Base-by-base conservation (phyloP, 352 stramenopile species). In the Globisporangium spiculum region DNA sequence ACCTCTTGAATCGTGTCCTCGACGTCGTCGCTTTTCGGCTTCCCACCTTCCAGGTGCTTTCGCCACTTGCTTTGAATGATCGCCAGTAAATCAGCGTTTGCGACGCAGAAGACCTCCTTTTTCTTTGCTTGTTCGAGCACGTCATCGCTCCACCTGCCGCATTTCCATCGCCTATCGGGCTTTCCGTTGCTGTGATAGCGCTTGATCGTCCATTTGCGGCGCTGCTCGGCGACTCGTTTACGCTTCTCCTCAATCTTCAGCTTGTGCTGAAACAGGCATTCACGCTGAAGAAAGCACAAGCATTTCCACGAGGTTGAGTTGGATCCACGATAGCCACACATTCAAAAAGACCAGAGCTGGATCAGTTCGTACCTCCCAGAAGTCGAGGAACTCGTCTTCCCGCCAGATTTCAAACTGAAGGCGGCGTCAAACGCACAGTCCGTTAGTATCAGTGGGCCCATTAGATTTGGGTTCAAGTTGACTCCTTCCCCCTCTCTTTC, bases 331-430 rank as follows among this genome's bases (percentile, higher is more conserved):
- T 8, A 14, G 1, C 57, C 26, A 16, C 10, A 61, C 7, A 36
- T 16, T 24, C 24, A 32, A 41, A 22, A 1, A 22, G 14, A 10
- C 20, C 9, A 12, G 3, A 10, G 22, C 14, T n/a, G 9, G 48
- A 3, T 54, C 10, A 50, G 38, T 26, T 56, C 67, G 27, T 67
- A 94, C 86, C 81, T 91, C 78, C 84, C 86, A 94, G 50, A 87
- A 92, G 58, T 91, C 82, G 18, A 92, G 46, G 65, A 87, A 94
- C 46, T 93, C 84, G 75, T 94, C 87, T n/a, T 88, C 78, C 32
- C 82, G 77, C 76, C 81, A 91, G 18, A 80, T 83, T 68, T 86
- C 76, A 70, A 92, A 83, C 87, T 94, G 68, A 22, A 50, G 16
- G 41, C 8, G 56, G 54, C n/a, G 57, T 16, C 46, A 65, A 18